A percentile compares a stretch with the other conserved stretches of the same genome.
These are phyloP conservation scores for Penicillium salamii DNA, from an alignment of 495 filamentous ascomycete genomes.

Conservation along the genomic window DNA sequence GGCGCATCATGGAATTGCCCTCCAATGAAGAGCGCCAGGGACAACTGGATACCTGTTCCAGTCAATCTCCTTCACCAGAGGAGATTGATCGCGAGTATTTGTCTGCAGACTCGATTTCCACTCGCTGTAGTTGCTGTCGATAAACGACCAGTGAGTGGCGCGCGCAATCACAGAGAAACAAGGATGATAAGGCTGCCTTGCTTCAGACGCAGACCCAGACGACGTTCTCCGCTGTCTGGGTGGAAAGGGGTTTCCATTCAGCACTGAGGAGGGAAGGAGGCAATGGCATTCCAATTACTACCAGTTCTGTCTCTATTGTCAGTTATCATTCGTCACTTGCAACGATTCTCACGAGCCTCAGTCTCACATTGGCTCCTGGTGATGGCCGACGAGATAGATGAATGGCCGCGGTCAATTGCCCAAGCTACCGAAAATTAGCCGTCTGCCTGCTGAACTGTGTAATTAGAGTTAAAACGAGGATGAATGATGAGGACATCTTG, in stretches of 20 bases:
- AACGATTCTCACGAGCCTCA: neutral
- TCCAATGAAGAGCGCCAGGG: neutral
- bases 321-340: neutral
- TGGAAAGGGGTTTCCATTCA: neutral
- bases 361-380: neutral
- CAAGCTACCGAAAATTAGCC: neutral
- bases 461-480: neutral
- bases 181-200: too few species aligned
- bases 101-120: neutral
- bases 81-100: neutral
- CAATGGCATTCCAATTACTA: neutral
- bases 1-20: constrained; percentile 5
- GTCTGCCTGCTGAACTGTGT: neutral
- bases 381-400: neutral
- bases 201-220: too few species aligned
- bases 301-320: neutral
- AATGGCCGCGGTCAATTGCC: neutral
- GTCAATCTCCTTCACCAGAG: neutral
- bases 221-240: too few species aligned
- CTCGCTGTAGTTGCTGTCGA: constrained; percentile 2
- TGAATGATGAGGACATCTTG: too few species aligned
- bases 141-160: neutral
- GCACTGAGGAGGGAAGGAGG: neutral
- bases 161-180: too few species aligned
- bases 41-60: neutral